A percentile compares a stretch with the other conserved stretches of the same genome.
These are phyloP conservation scores for Rosa rugosa DNA, from an alignment of 306 rosid genomes.

Conservation along the genomic window DNA sequence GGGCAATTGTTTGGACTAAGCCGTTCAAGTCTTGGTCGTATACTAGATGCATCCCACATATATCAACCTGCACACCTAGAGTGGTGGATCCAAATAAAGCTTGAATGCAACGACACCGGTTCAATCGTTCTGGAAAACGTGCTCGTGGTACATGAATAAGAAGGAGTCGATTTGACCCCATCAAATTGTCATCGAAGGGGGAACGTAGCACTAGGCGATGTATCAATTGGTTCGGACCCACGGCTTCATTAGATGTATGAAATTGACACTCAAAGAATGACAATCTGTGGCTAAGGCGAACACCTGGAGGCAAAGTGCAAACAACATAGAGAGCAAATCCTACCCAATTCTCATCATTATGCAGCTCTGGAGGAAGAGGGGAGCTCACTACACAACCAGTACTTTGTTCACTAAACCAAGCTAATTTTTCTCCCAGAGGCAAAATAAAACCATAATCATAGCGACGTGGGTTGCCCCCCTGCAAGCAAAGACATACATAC, in stretches of 20 bases:
- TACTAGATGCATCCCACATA: slow-evolving; percentile 22
- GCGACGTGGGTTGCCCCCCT: not conserved
- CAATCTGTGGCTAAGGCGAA: too few relatives aligned
- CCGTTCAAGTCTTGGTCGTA: slow-evolving; percentile 16
- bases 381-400: not conserved
- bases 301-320: not conserved
- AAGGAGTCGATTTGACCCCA: not conserved
- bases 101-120: not conserved
- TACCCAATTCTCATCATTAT: not conserved
- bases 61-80: not conserved
- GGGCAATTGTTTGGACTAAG: not conserved
- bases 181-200: not conserved
- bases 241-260: too few relatives aligned
- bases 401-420: too few relatives aligned
- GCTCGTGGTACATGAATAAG: slow-evolving; percentile 1
- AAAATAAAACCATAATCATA: not conserved
- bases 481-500: not conserved
- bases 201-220: too few relatives aligned
- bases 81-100: not conserved
- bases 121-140: not conserved
- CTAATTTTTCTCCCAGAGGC: too few relatives aligned
- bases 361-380: not conserved
- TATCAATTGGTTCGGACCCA: too few relatives aligned
- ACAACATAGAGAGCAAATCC: not conserved
- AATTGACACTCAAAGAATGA: too few relatives aligned